Base-by-base conservation (phyloP, 2,329 filamentous ascomycete species). In the Penicillium sp. region DNA sequence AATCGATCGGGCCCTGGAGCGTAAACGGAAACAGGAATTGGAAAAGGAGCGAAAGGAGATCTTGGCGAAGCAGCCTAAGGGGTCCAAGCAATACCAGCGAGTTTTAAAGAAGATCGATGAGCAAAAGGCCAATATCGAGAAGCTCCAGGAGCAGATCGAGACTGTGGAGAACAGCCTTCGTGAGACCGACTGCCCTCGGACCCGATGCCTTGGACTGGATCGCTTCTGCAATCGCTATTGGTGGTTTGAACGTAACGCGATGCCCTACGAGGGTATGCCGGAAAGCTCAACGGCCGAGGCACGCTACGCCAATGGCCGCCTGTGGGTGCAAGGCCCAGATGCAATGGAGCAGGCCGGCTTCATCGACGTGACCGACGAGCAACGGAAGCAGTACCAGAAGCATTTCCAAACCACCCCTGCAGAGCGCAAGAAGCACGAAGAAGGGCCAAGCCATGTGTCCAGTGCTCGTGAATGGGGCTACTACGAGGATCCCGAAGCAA, bases 141-240 rank as follows among this genome's bases (percentile, higher is more conserved):
- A 85, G 45, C 88, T 86, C 63, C 91, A 98, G 66, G 84, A 85
- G 6, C 84, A 91, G 61, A 94, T 98, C 56, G 82, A 82, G 3
- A 79, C 85, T 29, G 81, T 95, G 45, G 91, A 97, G 61, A 90
- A 94, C 61, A 90, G 97, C 65, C 77, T 98, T 40, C 86, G 93
- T 45, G 91, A 97, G 70, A 89, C 90, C 35, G 88, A 96, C 68
- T 95, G 91, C 61, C 88, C 90, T 32, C 84, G 93, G 54, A 95
- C 90, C 17, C 84, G 88, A 55, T 83, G 91, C 17, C 77, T 98
- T 24, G 93, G 93, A 53, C 91, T 93, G 67, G 93, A 98, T 70
- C 83, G 93, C 39, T 98, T 95, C 75, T 95, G 91, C 83, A 97
- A 98, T 69, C 82, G 91, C 47, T 98, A 97, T 70, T 97, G 94